Percentiles rank a stretch among this genome's conserved stretches.
These are phyloP conservation scores for Rhodotorula kratochvilovae DNA, from an alignment of 768 basidiomycete species.

Conservation along the genomic window DNA sequence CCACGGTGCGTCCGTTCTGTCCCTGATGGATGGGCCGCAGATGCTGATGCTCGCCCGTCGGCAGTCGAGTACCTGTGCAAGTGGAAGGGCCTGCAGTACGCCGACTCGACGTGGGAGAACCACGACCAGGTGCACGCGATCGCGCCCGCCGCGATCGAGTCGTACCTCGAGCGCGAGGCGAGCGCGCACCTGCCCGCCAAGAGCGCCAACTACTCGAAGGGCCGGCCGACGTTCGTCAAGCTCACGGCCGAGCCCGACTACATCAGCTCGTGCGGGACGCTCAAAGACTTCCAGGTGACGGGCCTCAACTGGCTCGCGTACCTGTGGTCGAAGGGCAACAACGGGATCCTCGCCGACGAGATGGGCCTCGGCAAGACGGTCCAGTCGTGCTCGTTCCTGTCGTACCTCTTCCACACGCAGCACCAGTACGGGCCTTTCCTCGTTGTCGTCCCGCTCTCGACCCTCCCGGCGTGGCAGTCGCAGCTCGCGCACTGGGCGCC, in stretches of 20 bases:
- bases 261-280: conserved; percentile 70
- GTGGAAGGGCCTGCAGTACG: conserved; percentile 89
- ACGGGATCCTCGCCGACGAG: conserved; percentile 96
- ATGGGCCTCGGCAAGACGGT: conserved; percentile 99
- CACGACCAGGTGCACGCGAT: conserved; percentile 68
- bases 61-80: conserved; percentile 87
- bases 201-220: conserved; percentile 63
- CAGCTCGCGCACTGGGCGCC: conserved; percentile 95
- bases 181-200: conserved; percentile 80
- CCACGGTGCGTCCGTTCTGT: conserved; percentile 32
- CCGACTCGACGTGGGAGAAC: conserved; percentile 91
- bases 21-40: too few relatives aligned
- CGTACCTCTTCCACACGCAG: conserved; percentile 86
- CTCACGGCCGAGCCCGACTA: conserved; percentile 85
- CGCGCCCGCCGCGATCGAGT: conserved; percentile 71
- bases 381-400: conserved; percentile 90
- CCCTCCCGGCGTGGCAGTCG: conserved; percentile 95
- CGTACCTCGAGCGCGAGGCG: conserved; percentile 68
- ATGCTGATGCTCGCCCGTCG: conserved; percentile 51
- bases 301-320: conserved; percentile 99
- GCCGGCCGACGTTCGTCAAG: conserved; percentile 74
- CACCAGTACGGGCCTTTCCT: conserved; percentile 95
- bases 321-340: conserved; percentile 87
- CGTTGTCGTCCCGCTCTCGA: conserved; percentile 95
- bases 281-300: conserved; percentile 97